phyloP scores from a whole-genome alignment of 768 basidiomycete genomes.

The Gloeophyllum trabeum region DNA sequence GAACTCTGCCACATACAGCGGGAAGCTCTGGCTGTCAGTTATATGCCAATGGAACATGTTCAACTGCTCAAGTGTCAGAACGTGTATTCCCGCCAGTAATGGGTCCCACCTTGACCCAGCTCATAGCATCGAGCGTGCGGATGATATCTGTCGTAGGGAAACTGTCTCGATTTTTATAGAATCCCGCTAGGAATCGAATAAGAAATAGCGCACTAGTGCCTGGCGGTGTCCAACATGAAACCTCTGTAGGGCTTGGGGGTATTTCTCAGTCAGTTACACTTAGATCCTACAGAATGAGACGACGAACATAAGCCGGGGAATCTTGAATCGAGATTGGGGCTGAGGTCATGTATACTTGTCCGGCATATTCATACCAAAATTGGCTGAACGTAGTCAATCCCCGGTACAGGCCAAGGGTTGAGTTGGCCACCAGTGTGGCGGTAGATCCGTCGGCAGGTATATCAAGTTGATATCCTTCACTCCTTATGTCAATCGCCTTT shows the following conservation, averaged over 20 bases:
- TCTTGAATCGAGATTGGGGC: constrained; percentile 33
- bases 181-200: not conserved
- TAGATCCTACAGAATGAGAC: not conserved
- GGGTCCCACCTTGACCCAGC: constrained; percentile 31
- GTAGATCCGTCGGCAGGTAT: constrained; percentile 24
- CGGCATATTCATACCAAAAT: constrained; percentile 31
- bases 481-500: constrained; percentile 20
- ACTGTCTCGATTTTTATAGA: constrained; percentile 11
- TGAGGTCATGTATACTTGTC: constrained; percentile 23
- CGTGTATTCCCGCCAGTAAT: not conserved
- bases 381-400: constrained; percentile 47
- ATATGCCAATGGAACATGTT: constrained; percentile 83
- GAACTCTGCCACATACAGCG: constrained; percentile 50
- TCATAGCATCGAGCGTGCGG: constrained; percentile 41
- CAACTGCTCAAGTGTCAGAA: constrained; percentile 25
- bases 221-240: constrained; percentile 32
- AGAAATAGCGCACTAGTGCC: constrained; percentile 24
- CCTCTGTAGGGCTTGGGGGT: constrained; percentile 25
- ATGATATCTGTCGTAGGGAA: constrained; percentile 26
- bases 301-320: constrained; percentile 32
- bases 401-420: constrained; percentile 37
- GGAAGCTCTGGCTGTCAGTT: constrained; percentile 75
- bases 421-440: constrained; percentile 30
- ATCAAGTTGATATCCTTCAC: constrained; percentile 32
- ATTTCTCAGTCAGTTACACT: not conserved